phyloP scores from a whole-genome alignment of 163 green algal species.

The Prototheca wickerhamii region DNA sequence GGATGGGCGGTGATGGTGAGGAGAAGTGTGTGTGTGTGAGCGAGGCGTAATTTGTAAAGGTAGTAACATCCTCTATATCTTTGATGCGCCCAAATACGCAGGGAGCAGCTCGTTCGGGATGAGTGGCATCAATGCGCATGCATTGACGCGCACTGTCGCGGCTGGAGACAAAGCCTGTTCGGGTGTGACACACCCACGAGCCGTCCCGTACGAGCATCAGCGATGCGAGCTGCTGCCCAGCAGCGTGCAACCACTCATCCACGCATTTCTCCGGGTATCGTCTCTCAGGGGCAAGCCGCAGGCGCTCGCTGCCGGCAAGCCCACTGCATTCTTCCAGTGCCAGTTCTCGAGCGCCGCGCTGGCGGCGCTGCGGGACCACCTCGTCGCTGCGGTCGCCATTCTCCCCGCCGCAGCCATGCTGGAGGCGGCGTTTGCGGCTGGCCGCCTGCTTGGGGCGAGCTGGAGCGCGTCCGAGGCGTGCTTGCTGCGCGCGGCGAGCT shows the following conservation, averaged over 20 bases:
- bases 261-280: background rate
- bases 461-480: background rate
- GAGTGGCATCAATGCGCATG: constrained; percentile 37
- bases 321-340: constrained; percentile 11
- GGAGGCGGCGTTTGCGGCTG: constrained; percentile 12
- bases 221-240: too few species aligned
- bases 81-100: background rate
- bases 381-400: constrained; percentile 12
- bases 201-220: too few species aligned
- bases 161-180: too few species aligned
- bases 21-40: constrained; percentile 16
- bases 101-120: constrained; percentile 37
- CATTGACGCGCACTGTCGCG: constrained; percentile 6
- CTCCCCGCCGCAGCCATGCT: constrained; percentile 32
- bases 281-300: constrained; percentile 23
- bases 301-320: constrained; percentile 14
- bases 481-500: constrained; percentile 6
- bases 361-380: constrained; percentile 17
- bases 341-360: constrained; percentile 3
- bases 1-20: constrained; percentile 73
- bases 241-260: background rate
- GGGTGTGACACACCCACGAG: too few species aligned
- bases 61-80: background rate
- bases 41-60: too few species aligned
- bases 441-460: background rate